These are phyloP conservation scores for Ceratocystis smalleyi DNA, from an alignment of 2,329 filamentous ascomycete species.

Conservation along the genomic window DNA sequence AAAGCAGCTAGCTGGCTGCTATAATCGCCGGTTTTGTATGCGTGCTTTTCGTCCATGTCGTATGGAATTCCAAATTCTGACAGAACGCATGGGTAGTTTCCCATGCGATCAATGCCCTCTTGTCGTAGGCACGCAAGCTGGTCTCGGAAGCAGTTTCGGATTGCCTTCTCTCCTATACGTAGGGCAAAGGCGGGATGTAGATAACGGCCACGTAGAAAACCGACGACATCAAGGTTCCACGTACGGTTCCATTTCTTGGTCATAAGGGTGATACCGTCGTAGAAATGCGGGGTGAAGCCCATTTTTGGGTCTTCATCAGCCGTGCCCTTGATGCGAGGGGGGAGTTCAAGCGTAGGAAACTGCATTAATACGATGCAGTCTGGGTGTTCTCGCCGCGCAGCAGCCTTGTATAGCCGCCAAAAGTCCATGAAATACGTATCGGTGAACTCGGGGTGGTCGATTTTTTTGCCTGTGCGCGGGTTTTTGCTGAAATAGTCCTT, in stretches of 20 bases:
- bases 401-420: conserved; percentile 60
- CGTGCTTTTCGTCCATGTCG: conserved; percentile 94
- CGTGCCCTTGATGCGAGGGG: conserved; percentile 74
- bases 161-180: conserved; percentile 82
- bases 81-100: conserved; percentile 74
- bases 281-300: conserved; percentile 89
- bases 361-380: conserved; percentile 81
- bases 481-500: conserved; percentile 81
- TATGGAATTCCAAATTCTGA: conserved; percentile 97
- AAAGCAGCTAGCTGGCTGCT: conserved; percentile 81
- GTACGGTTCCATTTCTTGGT: conserved; percentile 97
- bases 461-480: conserved; percentile 53
- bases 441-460: conserved; percentile 76
- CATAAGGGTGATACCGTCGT: conserved; percentile 90
- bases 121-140: conserved; percentile 70
- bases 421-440: conserved; percentile 84
- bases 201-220: conserved; percentile 78
- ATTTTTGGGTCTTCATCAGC: conserved; percentile 76
- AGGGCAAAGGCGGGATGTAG: conserved; percentile 79
- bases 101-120: conserved; percentile 78
- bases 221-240: conserved; percentile 94
- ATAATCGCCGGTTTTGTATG: conserved; percentile 92
- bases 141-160: conserved; percentile 81
- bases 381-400: conserved; percentile 60
- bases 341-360: conserved; percentile 80